phyloP scores from a whole-genome alignment of 495 filamentous ascomycete genomes.

The Lepidopterella palustris region DNA sequence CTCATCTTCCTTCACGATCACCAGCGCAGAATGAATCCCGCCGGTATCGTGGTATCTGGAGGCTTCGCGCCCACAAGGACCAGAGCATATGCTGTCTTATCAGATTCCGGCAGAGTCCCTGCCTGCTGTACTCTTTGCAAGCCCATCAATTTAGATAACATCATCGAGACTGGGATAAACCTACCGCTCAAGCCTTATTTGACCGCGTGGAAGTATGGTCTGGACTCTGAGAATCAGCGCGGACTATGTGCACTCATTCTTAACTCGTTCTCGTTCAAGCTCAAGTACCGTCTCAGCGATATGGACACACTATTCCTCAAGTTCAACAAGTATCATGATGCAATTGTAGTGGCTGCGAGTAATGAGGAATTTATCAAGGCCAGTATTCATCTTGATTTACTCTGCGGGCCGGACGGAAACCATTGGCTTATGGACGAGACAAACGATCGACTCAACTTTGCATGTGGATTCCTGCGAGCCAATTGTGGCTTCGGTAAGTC shows the following conservation, averaged over 20 bases:
- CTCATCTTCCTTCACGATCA: no score
- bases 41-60: no score
- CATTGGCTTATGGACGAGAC: background rate
- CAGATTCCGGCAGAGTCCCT: no score
- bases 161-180: background rate
- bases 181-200: conserved; percentile 4
- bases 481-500: background rate
- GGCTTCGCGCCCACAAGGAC: no score
- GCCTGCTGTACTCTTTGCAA: background rate
- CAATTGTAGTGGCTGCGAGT: background rate
- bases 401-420: background rate
- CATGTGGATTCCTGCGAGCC: background rate
- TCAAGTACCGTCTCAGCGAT: background rate
- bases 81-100: no score
- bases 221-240: background rate
- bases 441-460: background rate
- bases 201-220: background rate
- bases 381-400: background rate
- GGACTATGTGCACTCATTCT: background rate
- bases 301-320: background rate
- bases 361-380: background rate
- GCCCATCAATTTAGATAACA: background rate
- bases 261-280: background rate
- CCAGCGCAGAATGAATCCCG: no score
- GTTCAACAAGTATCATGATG: background rate